Evolutionary conservation across 2,329 filamentous ascomycete species (phyloP).

Genomic region (Hypocrella siamensis): DNA sequence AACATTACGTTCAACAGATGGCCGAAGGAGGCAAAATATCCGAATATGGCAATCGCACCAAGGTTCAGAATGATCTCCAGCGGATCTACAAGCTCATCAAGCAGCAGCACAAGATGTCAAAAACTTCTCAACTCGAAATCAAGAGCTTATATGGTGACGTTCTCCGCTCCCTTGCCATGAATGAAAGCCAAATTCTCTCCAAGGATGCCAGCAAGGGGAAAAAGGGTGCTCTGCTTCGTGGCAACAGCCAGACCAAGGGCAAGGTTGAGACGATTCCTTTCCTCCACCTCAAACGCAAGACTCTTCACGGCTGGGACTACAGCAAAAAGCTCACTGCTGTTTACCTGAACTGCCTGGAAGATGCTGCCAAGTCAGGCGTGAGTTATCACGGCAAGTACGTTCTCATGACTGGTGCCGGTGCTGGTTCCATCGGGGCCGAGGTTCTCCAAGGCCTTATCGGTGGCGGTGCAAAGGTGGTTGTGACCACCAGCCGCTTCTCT

Average conservation of each 20-base stretch:
- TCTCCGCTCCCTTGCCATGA: slow-evolving; percentile 89
- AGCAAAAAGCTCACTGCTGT: slow-evolving; percentile 94
- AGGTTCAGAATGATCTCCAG: slow-evolving; percentile 90
- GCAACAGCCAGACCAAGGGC: slow-evolving; percentile 52
- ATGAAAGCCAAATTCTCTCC: slow-evolving; percentile 90
- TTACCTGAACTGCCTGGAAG: slow-evolving; percentile 84
- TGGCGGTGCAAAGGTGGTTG: slow-evolving; percentile 90
- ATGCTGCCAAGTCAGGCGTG: slow-evolving; percentile 73
- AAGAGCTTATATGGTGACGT: slow-evolving; percentile 91
- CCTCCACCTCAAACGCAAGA: slow-evolving; percentile 89
- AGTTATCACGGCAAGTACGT: slow-evolving; percentile 91
- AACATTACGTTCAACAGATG: slow-evolving; percentile 98
- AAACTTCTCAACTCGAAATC: slow-evolving; percentile 91
- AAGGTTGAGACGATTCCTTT: slow-evolving; percentile 97
- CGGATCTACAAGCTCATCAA: slow-evolving; percentile 97
- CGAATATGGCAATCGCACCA: slow-evolving; percentile 94
- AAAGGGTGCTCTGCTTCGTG: slow-evolving; percentile 30
- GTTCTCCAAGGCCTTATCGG: slow-evolving; percentile 92
- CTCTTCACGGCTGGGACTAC: slow-evolving; percentile 93
- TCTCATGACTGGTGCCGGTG: slow-evolving; percentile 95
- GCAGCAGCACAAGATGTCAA: slow-evolving; percentile 94
- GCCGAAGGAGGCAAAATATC: slow-evolving; percentile 96
- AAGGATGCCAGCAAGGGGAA: slow-evolving; percentile 61
- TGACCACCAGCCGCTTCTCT: slow-evolving; percentile 93
- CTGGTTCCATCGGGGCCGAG: slow-evolving; percentile 93